A percentile compares a stretch with the other conserved stretches of the same genome.
These are phyloP conservation scores for Hypoxylon fuscum DNA, from an alignment of 495 filamentous ascomycete genomes.

Conservation along the genomic window DNA sequence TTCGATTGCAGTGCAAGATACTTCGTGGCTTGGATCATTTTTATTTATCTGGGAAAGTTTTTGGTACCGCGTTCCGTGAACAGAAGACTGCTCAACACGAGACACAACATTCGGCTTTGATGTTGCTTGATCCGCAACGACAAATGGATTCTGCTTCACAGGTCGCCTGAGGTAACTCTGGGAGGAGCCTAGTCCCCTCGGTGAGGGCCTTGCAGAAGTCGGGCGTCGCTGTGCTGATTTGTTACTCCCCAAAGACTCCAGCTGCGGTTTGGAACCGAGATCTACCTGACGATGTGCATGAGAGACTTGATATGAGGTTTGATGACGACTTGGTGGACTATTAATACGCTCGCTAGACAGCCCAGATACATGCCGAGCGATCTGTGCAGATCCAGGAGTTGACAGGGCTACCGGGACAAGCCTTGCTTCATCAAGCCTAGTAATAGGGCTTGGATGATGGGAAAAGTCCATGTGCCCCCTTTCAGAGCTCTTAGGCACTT, in stretches of 20 bases:
- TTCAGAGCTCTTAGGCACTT: slow-evolving; percentile 29
- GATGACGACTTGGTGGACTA: neutral
- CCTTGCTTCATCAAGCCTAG: neutral
- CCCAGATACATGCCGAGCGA: neutral
- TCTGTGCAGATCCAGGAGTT: neutral
- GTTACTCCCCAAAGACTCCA: neutral
- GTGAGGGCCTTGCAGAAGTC: neutral
- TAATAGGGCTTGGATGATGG: slow-evolving; percentile 16
- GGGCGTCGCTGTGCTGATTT: neutral
- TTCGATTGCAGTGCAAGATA: slow-evolving; percentile 15
- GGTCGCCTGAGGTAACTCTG: neutral
- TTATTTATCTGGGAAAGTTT: neutral
- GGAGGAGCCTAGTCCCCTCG: neutral
- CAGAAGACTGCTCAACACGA: neutral
- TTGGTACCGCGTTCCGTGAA: slow-evolving; percentile 2
- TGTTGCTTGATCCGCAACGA: slow-evolving; percentile 9
- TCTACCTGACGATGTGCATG: neutral
- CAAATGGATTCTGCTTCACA: slow-evolving; percentile 21
- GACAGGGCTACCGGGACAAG: neutral
- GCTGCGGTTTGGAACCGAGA: neutral
- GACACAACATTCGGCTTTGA: neutral
- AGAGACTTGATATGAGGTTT: neutral
- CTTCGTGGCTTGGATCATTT: slow-evolving; percentile 5
- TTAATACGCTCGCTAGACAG: neutral
- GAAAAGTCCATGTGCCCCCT: slow-evolving; percentile 23